Conservation (phyloP, 352 stramenopile genomes). For the Globisporangium apiculatum region DNA sequence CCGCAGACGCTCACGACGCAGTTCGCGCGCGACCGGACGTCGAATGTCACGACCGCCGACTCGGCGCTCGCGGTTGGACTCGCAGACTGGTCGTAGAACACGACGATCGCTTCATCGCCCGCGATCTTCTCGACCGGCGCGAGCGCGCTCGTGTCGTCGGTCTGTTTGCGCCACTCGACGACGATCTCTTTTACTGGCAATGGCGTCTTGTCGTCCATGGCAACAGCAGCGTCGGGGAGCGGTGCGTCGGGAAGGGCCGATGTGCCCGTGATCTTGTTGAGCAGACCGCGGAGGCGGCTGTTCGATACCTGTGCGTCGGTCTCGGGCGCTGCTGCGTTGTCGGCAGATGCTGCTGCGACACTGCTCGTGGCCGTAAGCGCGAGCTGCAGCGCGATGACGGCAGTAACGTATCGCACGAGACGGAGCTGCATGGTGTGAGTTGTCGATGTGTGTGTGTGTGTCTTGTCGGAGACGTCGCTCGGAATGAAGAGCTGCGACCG, state of each 20-base stretch:
- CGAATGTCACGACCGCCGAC: slow-evolving; percentile 59
- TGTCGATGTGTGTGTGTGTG: background rate
- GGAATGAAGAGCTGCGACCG: no score
- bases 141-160: slow-evolving; percentile 22
- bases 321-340: background rate
- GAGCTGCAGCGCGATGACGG: slow-evolving; percentile 11
- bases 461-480: background rate
- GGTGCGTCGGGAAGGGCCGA: background rate
- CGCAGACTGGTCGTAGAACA: slow-evolving; percentile 53
- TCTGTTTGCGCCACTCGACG: slow-evolving; percentile 24
- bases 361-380: background rate
- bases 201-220: slow-evolving; percentile 7
- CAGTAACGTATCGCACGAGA: slow-evolving; percentile 18
- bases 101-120: slow-evolving; percentile 57
- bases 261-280: slow-evolving; percentile 25
- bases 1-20: slow-evolving; percentile 75
- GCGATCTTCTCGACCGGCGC: slow-evolving; percentile 43
- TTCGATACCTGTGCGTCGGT: slow-evolving; percentile 20
- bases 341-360: slow-evolving; percentile 4
- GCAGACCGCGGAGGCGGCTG: slow-evolving; percentile 25
- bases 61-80: slow-evolving; percentile 29
- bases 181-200: slow-evolving; percentile 30
- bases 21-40: slow-evolving; percentile 57
- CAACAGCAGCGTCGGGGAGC: background rate
- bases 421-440: slow-evolving; percentile 12